Base-by-base conservation (phyloP, 1,284 basidiomycete species). In the Ceratobasidium sp. region DNA sequence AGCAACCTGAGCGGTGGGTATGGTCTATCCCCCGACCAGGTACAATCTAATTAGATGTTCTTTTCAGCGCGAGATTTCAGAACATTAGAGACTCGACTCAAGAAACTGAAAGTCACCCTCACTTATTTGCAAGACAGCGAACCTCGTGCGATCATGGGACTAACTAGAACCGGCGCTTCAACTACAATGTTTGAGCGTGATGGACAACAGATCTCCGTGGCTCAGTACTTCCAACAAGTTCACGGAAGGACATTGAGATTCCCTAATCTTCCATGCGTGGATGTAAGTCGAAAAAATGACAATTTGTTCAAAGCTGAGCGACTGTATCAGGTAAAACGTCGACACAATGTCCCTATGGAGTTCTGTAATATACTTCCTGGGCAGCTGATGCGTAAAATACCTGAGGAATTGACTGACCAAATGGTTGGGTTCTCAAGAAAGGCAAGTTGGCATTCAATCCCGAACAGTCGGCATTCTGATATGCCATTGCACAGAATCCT, bases 311-410 rank as follows among this genome's bases (percentile, higher is more conserved):
- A 43, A n/a, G n/a, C 14, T 67, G 34, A 36, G 14, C 10, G 32
- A 21, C 50, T 53, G n/a, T n/a, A n/a, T n/a, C 30, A 53, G 32
- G 16, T 39, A 18, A 28, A 41, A 67, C 30, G 41, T 16, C 50
- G 21, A 21, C 21, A n/a, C 45, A 39, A 26, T 16, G 26, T 92
- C 18, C 90, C 91, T 0, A 77, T 92, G 3, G 91, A 93, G 77
- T 78, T 90, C 0, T 92, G 91, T 76, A 80, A 76, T 0, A 87
- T 93, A 3, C 84, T 85, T 0, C 80, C 85, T 0, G 91, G 92
- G 0, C 92, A 93, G 76, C 88, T 92, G 55, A 89, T 92, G 86
- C 83, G 88, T 46, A 91, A 89, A 75, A 84, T 92, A 1, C 90
- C 91, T 0, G 81, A 87, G 0, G 87, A 91, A 73, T 87, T 87